Percentiles rank a stretch among this genome's conserved stretches.
These are phyloP conservation scores for Epithemia pelagica DNA, from an alignment of 108 stramenopile species.

Conservation along the genomic window DNA sequence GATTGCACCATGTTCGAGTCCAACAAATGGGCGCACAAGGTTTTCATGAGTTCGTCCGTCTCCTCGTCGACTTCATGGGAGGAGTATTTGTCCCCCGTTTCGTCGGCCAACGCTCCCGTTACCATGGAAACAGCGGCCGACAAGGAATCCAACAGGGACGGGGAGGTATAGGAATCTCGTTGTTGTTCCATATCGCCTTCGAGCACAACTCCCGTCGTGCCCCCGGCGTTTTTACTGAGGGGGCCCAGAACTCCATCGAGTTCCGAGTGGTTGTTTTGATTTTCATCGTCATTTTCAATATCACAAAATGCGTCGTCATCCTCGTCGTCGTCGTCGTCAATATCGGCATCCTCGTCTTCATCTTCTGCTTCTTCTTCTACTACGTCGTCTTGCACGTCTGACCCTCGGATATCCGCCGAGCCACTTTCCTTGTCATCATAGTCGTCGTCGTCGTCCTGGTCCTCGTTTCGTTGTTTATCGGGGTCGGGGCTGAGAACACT, in stretches of 20 bases:
- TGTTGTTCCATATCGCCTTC: constrained; percentile 12
- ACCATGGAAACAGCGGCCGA: constrained; percentile 1
- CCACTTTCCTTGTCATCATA: not conserved
- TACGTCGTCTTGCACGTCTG: constrained; percentile 12
- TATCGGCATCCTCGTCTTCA: constrained; percentile 9
- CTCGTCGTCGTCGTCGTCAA: constrained; percentile 13
- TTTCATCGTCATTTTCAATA: constrained; percentile 27
- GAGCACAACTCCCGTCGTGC: constrained; percentile 70
- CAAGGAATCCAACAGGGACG: not conserved
- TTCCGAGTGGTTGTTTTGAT: constrained; percentile 14
- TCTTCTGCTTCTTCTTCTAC: not conserved
- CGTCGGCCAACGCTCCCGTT: not conserved
- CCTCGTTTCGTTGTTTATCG: not conserved
- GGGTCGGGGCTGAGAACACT: not conserved
- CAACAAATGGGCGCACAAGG: constrained; percentile 66
- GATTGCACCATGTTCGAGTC: constrained; percentile 44
- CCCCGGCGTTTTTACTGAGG: constrained; percentile 51
- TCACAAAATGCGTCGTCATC: constrained; percentile 17
- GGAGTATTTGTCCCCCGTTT: constrained; percentile 10
- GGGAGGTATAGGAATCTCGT: not conserved
- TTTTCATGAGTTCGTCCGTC: constrained; percentile 48
- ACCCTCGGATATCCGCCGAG: not conserved
- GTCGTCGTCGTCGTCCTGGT: not conserved
- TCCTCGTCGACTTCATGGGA: constrained; percentile 10
- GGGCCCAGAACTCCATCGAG: constrained; percentile 54